Evolutionary conservation across 345 rosid genomes (phyloP), one percentile per base, ranked within the genome.

Genomic region (Lepidium didymum): DNA sequence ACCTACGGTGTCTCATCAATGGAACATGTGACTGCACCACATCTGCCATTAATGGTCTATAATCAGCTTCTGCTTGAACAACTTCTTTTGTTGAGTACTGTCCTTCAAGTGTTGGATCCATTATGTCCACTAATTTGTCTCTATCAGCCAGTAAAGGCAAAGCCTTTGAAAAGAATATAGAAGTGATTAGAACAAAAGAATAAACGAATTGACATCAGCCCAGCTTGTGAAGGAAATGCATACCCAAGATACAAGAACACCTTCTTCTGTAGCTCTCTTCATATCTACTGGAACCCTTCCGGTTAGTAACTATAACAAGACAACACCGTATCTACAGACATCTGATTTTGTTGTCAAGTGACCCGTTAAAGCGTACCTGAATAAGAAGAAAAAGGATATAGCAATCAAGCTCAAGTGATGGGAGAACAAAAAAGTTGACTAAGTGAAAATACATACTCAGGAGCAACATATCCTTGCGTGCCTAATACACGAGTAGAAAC

Each of bases 271-370:
- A 69, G 91, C 82, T 78, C 96, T 82, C 79, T 87, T 88, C 80
- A 84, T 76, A 79, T 93, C 97, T 11, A 90, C 88, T 6, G 96
- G 96, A 78, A 86, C 91, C 57, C 96, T 82, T 19, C 99, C 95
- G 0, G 96, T 88, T 56, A 94, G 87, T 80, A 90, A 78, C 83
- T 93, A 96, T 68, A 93, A 65, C 64, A 93, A 85, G 69, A 88
- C 98, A 49, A 93, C 91, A 31, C 98, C 97, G 21, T 87, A 88
- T 76, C 96, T 86, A 56, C 87, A 94, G 15, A 94, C 97, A 78
- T 88, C 99, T 70, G 99, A 94, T 81, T 93, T 94, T 68, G 97
- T 87, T 2, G 96, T 88, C 62, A 93, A 75, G 81, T 88, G 96
- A 41, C 98, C 96, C 0, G 99, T 94, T 80, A 90, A 72, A 36